Conservation (phyloP, 2,329 filamentous ascomycete genomes). For the Curvularia lunata region DNA sequence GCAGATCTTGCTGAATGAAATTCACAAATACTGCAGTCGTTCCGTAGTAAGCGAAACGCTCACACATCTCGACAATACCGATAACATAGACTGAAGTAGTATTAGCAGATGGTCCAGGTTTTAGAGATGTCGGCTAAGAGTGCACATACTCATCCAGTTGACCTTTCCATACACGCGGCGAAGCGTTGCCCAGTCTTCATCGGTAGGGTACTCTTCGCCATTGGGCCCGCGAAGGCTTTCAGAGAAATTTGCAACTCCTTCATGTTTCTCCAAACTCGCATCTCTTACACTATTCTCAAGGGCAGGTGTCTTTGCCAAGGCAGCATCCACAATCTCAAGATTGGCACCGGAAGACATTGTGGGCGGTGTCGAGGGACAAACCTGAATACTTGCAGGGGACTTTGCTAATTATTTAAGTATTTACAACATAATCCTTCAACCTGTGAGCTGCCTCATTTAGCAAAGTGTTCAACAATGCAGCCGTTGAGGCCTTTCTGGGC, state of each 20-base stretch:
- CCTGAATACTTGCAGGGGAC: not conserved
- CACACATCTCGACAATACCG: slow-evolving; percentile 40
- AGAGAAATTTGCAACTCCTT: slow-evolving; percentile 7
- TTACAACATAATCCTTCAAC: not conserved
- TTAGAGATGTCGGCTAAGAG: not conserved
- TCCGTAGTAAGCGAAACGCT: slow-evolving; percentile 42
- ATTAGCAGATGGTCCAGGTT: not conserved
- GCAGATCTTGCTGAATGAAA: slow-evolving; percentile 54
- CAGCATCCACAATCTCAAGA: slow-evolving; percentile 27
- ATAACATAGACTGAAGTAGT: slow-evolving; percentile 30
- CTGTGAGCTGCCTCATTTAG: slow-evolving; percentile 29
- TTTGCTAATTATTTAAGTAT: slow-evolving; percentile 9
- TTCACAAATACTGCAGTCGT: slow-evolving; percentile 39
- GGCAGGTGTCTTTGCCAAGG: slow-evolving; percentile 18
- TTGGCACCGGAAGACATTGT: slow-evolving; percentile 28
- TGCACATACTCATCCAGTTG: slow-evolving; percentile 29
- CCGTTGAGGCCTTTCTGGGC: slow-evolving; percentile 15
- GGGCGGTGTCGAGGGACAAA: not conserved
- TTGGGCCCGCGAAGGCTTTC: slow-evolving; percentile 27
- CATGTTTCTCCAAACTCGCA: slow-evolving; percentile 19
- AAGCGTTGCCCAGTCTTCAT: slow-evolving; percentile 38
- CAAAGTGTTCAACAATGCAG: slow-evolving; percentile 9
- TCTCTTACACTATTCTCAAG: slow-evolving; percentile 13
- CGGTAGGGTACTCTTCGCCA: slow-evolving; percentile 36
- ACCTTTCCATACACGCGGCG: slow-evolving; percentile 43